Conservation (phyloP, 2,329 filamentous ascomycete genomes). For the Daldinia sp. region DNA sequence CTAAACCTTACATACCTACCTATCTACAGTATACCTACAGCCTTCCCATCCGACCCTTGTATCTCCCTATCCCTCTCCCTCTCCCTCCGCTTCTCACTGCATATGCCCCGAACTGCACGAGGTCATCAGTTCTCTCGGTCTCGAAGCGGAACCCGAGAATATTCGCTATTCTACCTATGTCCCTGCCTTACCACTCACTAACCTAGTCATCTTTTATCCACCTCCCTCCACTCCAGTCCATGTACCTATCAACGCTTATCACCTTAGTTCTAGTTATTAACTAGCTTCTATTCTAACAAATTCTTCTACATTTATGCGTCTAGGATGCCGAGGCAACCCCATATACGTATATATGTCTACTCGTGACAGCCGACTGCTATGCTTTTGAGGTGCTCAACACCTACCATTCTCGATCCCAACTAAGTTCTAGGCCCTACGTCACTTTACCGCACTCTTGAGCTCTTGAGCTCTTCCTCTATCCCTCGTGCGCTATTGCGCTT, state of each 20-base stretch:
- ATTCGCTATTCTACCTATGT: background rate
- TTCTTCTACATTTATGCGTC: slow-evolving; percentile 4
- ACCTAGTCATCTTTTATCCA: background rate
- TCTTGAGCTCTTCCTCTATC: slow-evolving; percentile 1
- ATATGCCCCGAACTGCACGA: background rate
- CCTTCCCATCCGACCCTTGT: background rate
- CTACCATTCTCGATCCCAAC: background rate
- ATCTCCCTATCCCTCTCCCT: background rate
- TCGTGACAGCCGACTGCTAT: slow-evolving; percentile 10
- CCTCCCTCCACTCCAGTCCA: background rate
- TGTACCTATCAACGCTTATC: background rate
- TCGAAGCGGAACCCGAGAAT: background rate
- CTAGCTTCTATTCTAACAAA: slow-evolving; percentile 13
- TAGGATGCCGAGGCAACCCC: slow-evolving; percentile 23
- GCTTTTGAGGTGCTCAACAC: background rate
- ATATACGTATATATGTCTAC: slow-evolving; percentile 4
- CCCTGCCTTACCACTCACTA: background rate
- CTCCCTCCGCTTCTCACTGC: background rate
- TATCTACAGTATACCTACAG: too few species aligned
- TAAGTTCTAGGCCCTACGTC: background rate
- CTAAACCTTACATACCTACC: too few species aligned
- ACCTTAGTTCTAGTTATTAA: background rate
- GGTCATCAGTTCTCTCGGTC: background rate
- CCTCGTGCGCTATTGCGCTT: slow-evolving; percentile 2
- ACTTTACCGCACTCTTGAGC: background rate